Evolutionary conservation across 352 stramenopile genomes (phyloP).

Genomic region (Phytophthora rubi): DNA sequence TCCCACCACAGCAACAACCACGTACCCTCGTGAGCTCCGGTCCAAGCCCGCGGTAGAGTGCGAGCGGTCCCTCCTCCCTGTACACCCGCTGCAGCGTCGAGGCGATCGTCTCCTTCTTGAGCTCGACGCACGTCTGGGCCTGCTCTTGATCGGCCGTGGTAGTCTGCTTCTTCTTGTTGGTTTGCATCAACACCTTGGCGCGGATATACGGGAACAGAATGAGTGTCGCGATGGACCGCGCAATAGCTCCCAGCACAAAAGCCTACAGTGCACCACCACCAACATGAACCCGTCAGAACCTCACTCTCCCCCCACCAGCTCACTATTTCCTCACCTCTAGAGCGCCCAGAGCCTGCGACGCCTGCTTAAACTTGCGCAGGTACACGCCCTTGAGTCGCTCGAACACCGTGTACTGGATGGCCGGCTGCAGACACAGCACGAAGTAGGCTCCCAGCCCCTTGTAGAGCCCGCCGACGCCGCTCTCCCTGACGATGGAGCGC

Average conservation of each 20-base stretch:
- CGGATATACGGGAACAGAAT: slow-evolving; percentile 97
- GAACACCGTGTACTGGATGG: slow-evolving; percentile 98
- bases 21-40: slow-evolving; percentile 93
- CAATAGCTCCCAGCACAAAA: slow-evolving; percentile 95
- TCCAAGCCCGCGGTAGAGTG: slow-evolving; percentile 94
- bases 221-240: slow-evolving; percentile 94
- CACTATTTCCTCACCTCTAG: slow-evolving; percentile 54
- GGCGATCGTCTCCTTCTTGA: slow-evolving; percentile 84
- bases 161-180: slow-evolving; percentile 77
- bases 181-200: slow-evolving; percentile 95
- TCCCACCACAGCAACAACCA: background rate
- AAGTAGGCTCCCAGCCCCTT: slow-evolving; percentile 76
- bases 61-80: slow-evolving; percentile 84
- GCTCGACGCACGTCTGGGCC: slow-evolving; percentile 14
- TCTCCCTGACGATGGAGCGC: slow-evolving; percentile 65
- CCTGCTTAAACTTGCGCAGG: slow-evolving; percentile 65
- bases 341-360: slow-evolving; percentile 59
- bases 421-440: slow-evolving; percentile 96
- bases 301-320: background rate
- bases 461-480: slow-evolving; percentile 76
- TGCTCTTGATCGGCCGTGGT: slow-evolving; percentile 20
- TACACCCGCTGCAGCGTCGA: slow-evolving; percentile 78
- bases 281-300: slow-evolving; percentile 7
- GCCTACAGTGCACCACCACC: slow-evolving; percentile 61
- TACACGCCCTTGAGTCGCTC: slow-evolving; percentile 89